These are phyloP conservation scores for Raphidocelis subcapitata DNA, from an alignment of 139 green algal genomes.

Conservation along the genomic window DNA sequence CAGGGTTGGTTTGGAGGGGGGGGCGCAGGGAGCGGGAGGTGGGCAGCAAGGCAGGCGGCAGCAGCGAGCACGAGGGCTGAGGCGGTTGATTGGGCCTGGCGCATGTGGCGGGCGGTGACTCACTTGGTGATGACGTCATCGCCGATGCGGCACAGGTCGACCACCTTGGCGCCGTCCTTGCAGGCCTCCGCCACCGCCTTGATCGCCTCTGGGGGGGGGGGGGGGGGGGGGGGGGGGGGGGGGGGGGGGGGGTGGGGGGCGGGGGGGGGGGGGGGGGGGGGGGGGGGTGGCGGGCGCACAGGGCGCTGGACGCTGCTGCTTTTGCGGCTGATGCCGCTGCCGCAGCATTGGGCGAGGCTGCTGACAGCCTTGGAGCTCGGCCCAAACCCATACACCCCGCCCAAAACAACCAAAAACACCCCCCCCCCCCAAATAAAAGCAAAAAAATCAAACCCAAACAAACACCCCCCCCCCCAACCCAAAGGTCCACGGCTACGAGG, in stretches of 20 bases:
- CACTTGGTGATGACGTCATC: conserved; percentile 86
- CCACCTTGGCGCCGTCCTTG: conserved; percentile 88
- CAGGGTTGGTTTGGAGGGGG: too few species aligned
- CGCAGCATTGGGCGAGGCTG: too few species aligned
- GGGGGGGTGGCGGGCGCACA: neutral
- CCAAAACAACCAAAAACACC: neutral
- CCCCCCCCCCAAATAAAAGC: neutral
- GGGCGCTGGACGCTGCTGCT: neutral
- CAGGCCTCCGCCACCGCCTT: conserved; percentile 62
- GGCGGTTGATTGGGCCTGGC: too few species aligned
- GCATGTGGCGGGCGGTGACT: conserved; percentile 1
- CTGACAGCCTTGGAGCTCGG: too few species aligned
- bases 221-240: too few species aligned
- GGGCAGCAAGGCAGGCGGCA: too few species aligned
- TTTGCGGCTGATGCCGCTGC: too few species aligned
- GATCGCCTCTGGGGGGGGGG: conserved; percentile 75
- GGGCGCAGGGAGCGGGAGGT: too few species aligned
- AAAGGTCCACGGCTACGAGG: conserved; percentile 71
- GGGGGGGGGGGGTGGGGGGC: too few species aligned
- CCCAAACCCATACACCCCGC: too few species aligned
- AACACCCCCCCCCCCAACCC: neutral
- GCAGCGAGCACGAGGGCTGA: too few species aligned
- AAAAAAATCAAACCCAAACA: conserved; percentile 16
- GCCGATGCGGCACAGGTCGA: conserved; percentile 85
- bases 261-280: too few species aligned